These are phyloP conservation scores for Colletotrichum spinosum DNA, from an alignment of 2,329 filamentous ascomycete genomes.

Conservation along the genomic window DNA sequence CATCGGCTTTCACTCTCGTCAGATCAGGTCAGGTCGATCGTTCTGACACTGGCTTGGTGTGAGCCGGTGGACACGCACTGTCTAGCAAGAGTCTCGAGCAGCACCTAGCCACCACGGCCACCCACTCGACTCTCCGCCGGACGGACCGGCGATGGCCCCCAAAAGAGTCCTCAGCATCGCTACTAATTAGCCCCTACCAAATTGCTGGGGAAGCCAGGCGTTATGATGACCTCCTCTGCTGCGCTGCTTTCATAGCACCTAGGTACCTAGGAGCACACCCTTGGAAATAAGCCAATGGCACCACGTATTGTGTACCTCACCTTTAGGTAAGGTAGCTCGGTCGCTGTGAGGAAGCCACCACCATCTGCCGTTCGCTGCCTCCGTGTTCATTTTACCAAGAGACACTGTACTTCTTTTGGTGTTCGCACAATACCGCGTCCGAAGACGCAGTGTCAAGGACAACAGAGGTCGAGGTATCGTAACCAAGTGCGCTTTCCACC, in stretches of 20 bases:
- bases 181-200: neutral
- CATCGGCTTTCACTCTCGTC: too few relatives aligned
- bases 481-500: too few relatives aligned
- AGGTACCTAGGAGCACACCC: neutral
- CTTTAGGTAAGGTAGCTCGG: too few relatives aligned
- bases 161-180: conserved; percentile 27
- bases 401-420: too few relatives aligned
- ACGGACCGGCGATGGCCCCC: conserved; percentile 33
- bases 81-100: conserved; percentile 18
- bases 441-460: too few relatives aligned
- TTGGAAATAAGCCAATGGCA: too few relatives aligned
- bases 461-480: too few relatives aligned
- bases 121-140: neutral
- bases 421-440: too few relatives aligned
- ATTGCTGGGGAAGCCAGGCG: conserved; percentile 5
- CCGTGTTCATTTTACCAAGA: neutral
- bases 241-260: too few relatives aligned
- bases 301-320: neutral
- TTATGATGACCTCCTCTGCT: too few relatives aligned
- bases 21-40: too few relatives aligned
- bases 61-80: conserved; percentile 17
- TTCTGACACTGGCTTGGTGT: conserved; percentile 11
- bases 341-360: neutral
- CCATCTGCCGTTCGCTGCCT: neutral
- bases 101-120: conserved; percentile 21